Base-by-base conservation (phyloP, 1,284 basidiomycete genomes). In the Moniliella sp. region DNA sequence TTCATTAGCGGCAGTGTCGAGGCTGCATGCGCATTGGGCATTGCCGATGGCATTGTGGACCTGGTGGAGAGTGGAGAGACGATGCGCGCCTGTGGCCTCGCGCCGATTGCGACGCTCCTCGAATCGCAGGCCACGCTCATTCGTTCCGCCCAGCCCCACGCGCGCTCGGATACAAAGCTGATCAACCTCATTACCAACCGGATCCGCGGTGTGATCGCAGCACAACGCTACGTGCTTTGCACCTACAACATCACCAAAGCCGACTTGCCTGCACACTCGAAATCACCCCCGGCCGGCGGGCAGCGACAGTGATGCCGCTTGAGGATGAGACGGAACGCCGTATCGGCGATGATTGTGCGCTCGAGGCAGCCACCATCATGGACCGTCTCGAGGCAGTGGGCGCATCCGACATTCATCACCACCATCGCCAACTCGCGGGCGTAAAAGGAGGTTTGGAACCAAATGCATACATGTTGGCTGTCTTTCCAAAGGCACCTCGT, bases 1-100 rank as follows among this genome's bases (percentile, higher is more conserved):
- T 94, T 94, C 57, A 75, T 99, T 5, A 86, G 88, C 4, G 91
- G 91, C 1, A 86, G 81, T 51, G 91, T 99, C 1, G 91, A 97
- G 64, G 88, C 91, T 2, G 91, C 91, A 11, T 99, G 91, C 64
- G 74, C 88, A 1, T 67, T 99, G 5, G 91, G 91, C 3, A 68
- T 97, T 39, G 91, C 91, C 1, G 91, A 97, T 64, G 91, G 86
- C 13, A 94, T 99, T 37, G 49, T 53, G 2, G 50, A 53, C 31
- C 36, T 53, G 4, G 50, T 53, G 30, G 88, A 97, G 64, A 91
- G 82, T n/a, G 88, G 88, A 17, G 91, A 97, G 53, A 99, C 88
- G 1, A 99, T 99, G 91, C 81, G 88, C 26, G 91, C 88, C 15
- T 88, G 86, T 2, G 88, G 88, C 29, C 68, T 99, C 33, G 79